A percentile compares a stretch with the other conserved stretches of the same genome.
Evolutionary conservation across 2,329 filamentous ascomycete species (phyloP).

Genomic region (Monilinia polystroma): DNA sequence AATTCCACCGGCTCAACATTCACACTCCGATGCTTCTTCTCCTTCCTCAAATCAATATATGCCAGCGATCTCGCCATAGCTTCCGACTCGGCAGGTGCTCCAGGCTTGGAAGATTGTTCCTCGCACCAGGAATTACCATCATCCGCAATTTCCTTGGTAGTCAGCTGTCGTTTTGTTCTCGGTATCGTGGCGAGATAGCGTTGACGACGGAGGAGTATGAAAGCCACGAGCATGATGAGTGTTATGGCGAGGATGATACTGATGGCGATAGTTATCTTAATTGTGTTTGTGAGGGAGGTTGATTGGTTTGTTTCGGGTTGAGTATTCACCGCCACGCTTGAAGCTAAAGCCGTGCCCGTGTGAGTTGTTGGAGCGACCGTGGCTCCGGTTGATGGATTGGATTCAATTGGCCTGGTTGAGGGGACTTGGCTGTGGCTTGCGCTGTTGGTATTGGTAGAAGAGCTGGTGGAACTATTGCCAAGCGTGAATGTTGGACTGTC

Average conservation of each 20-base stretch:
- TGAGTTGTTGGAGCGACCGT: too few relatives aligned
- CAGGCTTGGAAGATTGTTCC: neutral
- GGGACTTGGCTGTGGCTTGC: neutral
- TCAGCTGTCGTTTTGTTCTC: neutral
- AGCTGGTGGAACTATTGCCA: neutral
- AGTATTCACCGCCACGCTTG: too few relatives aligned
- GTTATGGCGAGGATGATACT: neutral
- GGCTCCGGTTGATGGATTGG: neutral
- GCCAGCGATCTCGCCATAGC: too few relatives aligned
- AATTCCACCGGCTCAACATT: neutral
- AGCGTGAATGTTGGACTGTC: conserved; percentile 5
- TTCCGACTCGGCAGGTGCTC: neutral
- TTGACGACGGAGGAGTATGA: neutral
- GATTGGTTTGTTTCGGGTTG: neutral
- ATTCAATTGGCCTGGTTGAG: neutral
- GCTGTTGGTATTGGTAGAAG: neutral
- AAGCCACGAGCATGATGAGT: neutral
- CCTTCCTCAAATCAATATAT: neutral
- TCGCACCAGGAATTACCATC: neutral
- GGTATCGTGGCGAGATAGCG: neutral
- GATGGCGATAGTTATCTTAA: neutral
- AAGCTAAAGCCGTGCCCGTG: neutral
- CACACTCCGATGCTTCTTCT: neutral
- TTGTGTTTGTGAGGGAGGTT: neutral
- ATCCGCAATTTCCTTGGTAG: neutral